Base-by-base conservation (phyloP, 495 filamentous ascomycete species). In the Neurospora terricola region DNA sequence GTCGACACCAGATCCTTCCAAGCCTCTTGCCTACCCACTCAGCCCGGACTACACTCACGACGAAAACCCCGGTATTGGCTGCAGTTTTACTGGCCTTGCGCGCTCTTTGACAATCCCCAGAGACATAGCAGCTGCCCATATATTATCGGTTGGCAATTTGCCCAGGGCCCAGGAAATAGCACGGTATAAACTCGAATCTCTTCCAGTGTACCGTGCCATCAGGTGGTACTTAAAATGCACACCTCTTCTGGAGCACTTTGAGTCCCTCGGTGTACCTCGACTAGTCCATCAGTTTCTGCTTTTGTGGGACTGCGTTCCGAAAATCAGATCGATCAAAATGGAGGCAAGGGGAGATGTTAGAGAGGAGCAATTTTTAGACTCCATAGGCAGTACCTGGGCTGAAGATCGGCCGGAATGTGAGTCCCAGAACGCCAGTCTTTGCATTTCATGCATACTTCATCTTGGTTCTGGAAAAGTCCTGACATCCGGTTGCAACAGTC, bases 401-500 rank as follows among this genome's bases (percentile, higher is more conserved):
- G 3, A 48, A 48, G 18, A 48, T 2, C 43, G 18, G 0, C 43
- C 43, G 1, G 42, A 10, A 48, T 21, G 43, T 48, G 9, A 48
- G 43, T 23, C 10, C 1, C 1, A 23, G 0, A 48, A 21, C 2
- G 0, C n/a, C 0, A 23, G n/a, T 23, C n/a, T 21, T 12, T n/a
- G 4, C 43, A 2, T 48, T n/a, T 6, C 40, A 43, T 18, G 2
- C 16, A 43, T 43, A 43, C 40, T 43, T 43, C 16, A n/a, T n/a
- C 18, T 9, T n/a, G 10, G 11, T 1, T 5, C 0, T 11, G n/a
- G 43, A 48, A 2, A 23, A 48, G 10, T 11, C n/a, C 43, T 48
- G 43, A 48, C 43, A 48, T 48, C 1, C 0, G 8, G 0, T 48
- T 48, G 43, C 43, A 9, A 1, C 43, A 48, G 43, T 21, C 43